Conservation (phyloP, 1,284 basidiomycete genomes). For the Heterobasidion irregulare region DNA sequence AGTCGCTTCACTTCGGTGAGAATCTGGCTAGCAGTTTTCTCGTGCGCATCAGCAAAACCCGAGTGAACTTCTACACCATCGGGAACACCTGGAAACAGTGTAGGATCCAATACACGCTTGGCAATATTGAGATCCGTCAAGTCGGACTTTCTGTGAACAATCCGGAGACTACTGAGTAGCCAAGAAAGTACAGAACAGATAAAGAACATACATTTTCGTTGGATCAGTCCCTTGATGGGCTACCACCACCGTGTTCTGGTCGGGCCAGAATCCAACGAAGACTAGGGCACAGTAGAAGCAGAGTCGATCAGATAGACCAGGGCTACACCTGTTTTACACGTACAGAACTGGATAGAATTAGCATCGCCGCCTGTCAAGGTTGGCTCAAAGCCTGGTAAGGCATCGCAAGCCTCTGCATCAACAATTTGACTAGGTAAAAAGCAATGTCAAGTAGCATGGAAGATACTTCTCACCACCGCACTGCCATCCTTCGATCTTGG, state of each 20-base stretch:
- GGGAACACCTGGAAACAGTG: slow-evolving; percentile 40
- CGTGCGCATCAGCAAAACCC: slow-evolving; percentile 42
- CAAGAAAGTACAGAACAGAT: neutral
- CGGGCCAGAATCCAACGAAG: slow-evolving; percentile 26
- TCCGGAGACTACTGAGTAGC: neutral
- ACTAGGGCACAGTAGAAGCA: slow-evolving; percentile 14
- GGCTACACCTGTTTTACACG: neutral
- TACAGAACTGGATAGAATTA: slow-evolving; percentile 27
- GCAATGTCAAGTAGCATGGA: neutral
- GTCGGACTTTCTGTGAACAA: slow-evolving; percentile 11
- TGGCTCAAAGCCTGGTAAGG: slow-evolving; percentile 25
- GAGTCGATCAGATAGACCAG: slow-evolving; percentile 5
- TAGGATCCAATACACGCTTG: slow-evolving; percentile 23
- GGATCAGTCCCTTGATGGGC: slow-evolving; percentile 16
- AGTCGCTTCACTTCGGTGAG: slow-evolving; percentile 29
- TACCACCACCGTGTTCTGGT: slow-evolving; percentile 10
- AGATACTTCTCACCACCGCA: slow-evolving; percentile 31
- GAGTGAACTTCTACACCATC: slow-evolving; percentile 31
- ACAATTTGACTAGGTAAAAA: slow-evolving; percentile 4
- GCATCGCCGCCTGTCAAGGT: slow-evolving; percentile 30
- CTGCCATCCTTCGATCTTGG: slow-evolving; percentile 29
- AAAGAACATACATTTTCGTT: slow-evolving; percentile 7
- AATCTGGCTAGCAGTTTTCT: slow-evolving; percentile 27
- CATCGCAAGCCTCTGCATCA: slow-evolving; percentile 23
- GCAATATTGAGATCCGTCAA: slow-evolving; percentile 38